Evolutionary conservation across 352 stramenopile genomes (phyloP), one percentile per base, ranked within the genome.

Genomic region (Pythium insidiosum): DNA sequence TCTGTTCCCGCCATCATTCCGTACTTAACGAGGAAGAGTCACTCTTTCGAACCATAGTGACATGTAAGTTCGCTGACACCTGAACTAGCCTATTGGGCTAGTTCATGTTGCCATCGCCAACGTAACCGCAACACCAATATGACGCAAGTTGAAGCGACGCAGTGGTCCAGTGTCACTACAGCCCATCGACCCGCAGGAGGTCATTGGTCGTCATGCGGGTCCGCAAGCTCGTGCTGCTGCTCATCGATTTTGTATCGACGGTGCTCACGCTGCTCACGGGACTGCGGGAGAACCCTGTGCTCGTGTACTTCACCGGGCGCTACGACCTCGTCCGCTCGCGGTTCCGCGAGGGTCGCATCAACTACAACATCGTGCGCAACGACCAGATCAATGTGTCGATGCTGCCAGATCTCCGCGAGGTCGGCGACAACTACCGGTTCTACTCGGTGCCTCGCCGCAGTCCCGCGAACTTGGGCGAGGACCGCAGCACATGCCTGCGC

Each of bases 281-380:
- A 1, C 25, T 68, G 4, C 50, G 48, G 24, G 60, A 69, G 30
- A 69, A 66, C 47, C 50, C 56, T 10, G 4, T 66, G 7, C 5
- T 66, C 11, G 40, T 44, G 21, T 33, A 51, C 16, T 13, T 53
- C 15, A 59, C 40, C 1, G 52, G 44, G 16, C 43, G 44, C 35
- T 66, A 50, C 40, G 45, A 43, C 6, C 37, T 44, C 24, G 35
- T 65, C 4, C 60, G 51, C 36, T 52, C 65, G 12, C 63, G 68
- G 2, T 47, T 83, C 16, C 13, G 37, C 5, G 49, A 70, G 0
- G 52, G 51, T 6, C 49, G 47, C 2, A 78, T 81, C 60, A 76
- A 69, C 47, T 81, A 77, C 46, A 38, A 63, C 34, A 47, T 64
- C 20, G 48, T 66, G 6, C 57, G 44, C 30, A 47, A 65, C n/a